Base-by-base conservation (phyloP, 306 rosid species). In the Oxytropis ochrocephala region DNA sequence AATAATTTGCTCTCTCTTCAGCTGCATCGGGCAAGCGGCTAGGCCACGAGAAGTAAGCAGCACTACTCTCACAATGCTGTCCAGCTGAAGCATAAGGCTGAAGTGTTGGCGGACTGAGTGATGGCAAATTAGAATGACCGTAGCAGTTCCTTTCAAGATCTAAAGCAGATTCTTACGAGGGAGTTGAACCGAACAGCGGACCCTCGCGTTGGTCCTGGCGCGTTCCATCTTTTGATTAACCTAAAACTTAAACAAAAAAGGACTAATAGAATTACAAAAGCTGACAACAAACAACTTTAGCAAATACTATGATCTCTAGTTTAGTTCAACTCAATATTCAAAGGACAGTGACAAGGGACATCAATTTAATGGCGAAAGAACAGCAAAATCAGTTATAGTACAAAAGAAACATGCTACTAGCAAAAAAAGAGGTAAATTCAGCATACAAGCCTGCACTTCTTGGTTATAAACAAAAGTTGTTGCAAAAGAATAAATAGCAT, bases 41-140 rank as follows among this genome's bases (percentile, higher is more conserved):
- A 24, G 99, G 99, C 99, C 99, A 94, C 4, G 96, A 94, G 81
- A 94, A 94, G 83, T 94, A 91, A 54, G 99, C 97, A 67, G 99
- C 95, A 74, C 74, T 91, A 76, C 86, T 87, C 82, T 91, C 99
- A 55, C 95, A 83, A 72, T 91, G 99, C 80, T 94, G 99, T 67
- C 99, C 99, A 58, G 97, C 92, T 11, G 97, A 94, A 32, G 95
- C 97, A 80, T 81, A 91, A 29, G 97, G 97, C 74, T 91, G 99
- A 27, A 94, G 94, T 0, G 89, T 75, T 14, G 95, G 97, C 6
- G 95, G 89, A 72, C 97, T 94, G 51, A 88, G 73, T 5, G 98
- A 90, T 75, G 98, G 94, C 65, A 93, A 62, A 85, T 88, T 88
- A 78, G 97, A 94, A 85, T 90, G 92, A 79, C 91, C 82, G 70